Conservation (phyloP, 2,329 filamentous ascomycete species). For the Helicocarpus griseus region DNA sequence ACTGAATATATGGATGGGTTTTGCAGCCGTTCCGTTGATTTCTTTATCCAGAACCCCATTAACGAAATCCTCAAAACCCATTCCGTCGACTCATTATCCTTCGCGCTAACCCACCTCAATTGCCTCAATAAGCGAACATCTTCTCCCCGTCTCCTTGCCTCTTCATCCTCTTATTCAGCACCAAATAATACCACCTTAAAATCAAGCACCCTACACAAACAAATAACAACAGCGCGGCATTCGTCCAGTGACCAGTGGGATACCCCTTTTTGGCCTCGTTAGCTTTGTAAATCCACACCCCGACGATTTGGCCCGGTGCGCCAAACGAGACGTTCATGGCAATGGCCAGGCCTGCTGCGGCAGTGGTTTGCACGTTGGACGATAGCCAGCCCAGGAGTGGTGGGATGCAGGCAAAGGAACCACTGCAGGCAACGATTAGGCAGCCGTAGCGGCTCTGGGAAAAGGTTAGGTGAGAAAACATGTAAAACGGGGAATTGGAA, state of each 20-base stretch:
- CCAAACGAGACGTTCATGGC: slow-evolving; percentile 61
- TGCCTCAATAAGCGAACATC: slow-evolving; percentile 16
- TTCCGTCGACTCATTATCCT: not conserved
- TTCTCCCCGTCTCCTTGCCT: slow-evolving; percentile 13
- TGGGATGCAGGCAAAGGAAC: slow-evolving; percentile 59
- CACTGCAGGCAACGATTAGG: slow-evolving; percentile 57
- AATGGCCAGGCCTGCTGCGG: slow-evolving; percentile 57
- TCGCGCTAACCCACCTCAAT: too few species aligned
- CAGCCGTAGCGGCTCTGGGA: slow-evolving; percentile 53
- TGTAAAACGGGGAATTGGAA: not conserved
- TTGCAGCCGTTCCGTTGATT: too few species aligned
- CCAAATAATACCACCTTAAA: slow-evolving; percentile 48
- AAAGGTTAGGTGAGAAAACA: not conserved
- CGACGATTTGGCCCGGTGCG: slow-evolving; percentile 60
- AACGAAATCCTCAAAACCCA: not conserved
- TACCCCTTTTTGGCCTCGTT: slow-evolving; percentile 52
- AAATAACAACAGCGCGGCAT: slow-evolving; percentile 51
- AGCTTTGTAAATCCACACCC: slow-evolving; percentile 64
- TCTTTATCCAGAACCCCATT: not conserved
- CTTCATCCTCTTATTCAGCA: slow-evolving; percentile 28
- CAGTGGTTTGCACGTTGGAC: slow-evolving; percentile 57
- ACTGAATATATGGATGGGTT: too few species aligned
- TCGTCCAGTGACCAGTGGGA: slow-evolving; percentile 61
- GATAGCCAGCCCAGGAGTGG: slow-evolving; percentile 62
- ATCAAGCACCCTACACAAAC: slow-evolving; percentile 46